phyloP scores from a whole-genome alignment of 2,329 filamentous ascomycete genomes.

The Trichoderma sp. region DNA sequence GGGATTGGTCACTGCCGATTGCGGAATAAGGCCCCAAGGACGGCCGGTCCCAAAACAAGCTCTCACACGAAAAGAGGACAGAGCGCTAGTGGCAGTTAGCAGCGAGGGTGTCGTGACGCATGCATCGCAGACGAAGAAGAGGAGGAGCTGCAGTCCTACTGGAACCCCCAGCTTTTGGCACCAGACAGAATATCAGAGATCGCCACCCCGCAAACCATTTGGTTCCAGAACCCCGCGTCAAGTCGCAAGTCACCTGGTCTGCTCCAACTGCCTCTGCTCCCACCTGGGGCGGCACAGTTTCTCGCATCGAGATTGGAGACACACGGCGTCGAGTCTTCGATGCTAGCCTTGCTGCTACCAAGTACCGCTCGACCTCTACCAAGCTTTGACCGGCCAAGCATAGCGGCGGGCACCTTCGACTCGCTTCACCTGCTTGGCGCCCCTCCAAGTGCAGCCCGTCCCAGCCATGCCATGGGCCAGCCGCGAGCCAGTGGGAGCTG shows the following conservation, averaged over 20 bases:
- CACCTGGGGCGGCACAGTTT: constrained; percentile 9
- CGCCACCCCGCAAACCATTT: constrained; percentile 27
- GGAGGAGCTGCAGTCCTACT: not conserved
- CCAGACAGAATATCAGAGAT: constrained; percentile 20
- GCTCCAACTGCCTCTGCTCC: constrained; percentile 19
- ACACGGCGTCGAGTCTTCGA: not conserved
- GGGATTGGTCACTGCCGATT: constrained; percentile 1
- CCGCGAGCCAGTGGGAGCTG: constrained; percentile 1
- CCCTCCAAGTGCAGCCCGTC: not conserved
- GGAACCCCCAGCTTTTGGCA: constrained; percentile 19
- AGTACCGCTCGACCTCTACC: not conserved
- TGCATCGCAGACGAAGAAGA: constrained; percentile 1
- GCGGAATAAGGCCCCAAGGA: constrained; percentile 4
- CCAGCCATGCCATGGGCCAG: constrained; percentile 13
- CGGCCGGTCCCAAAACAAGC: not conserved
- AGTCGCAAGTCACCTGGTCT: constrained; percentile 28
- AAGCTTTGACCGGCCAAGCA: constrained; percentile 14
- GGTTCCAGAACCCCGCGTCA: constrained; percentile 28
- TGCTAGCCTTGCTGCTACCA: not conserved
- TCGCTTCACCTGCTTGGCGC: constrained; percentile 6
- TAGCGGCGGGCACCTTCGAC: constrained; percentile 22
- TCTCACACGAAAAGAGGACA: not conserved
- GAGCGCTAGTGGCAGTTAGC: not conserved
- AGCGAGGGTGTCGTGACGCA: constrained; percentile 9
- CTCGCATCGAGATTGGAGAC: constrained; percentile 24